Evolutionary conservation across 768 basidiomycete genomes (phyloP).

Genomic region (Leccinellum luteum): DNA sequence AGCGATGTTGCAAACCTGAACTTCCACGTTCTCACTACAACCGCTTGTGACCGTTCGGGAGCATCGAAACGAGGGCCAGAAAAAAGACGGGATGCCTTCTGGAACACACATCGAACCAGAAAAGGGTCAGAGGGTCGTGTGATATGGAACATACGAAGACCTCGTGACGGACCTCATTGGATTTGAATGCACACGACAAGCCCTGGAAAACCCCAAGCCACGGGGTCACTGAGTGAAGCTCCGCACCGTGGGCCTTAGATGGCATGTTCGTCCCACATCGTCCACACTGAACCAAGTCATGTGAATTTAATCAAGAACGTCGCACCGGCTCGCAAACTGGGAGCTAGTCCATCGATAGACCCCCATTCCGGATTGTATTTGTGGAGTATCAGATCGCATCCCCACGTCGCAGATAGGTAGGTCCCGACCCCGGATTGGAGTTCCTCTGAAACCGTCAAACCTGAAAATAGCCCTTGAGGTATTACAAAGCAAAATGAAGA

Average conservation of each 20-base stretch:
- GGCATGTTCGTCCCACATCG: constrained; percentile 11
- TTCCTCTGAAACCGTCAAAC: constrained; percentile 16
- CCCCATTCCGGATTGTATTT: constrained; percentile 4
- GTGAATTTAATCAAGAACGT: neutral
- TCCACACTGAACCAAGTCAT: constrained; percentile 8
- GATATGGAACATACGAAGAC: constrained; percentile 2
- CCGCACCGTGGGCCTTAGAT: constrained; percentile 1
- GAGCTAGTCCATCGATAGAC: constrained; percentile 6
- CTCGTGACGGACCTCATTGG: constrained; percentile 3
- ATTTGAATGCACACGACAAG: constrained; percentile 1
- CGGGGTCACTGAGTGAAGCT: constrained; percentile 1
- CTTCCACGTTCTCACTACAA: neutral
- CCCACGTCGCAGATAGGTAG: constrained; percentile 24
- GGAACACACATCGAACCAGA: neutral
- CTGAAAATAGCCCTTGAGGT: constrained; percentile 14
- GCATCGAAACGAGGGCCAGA: neutral
- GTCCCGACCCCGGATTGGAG: constrained; percentile 3
- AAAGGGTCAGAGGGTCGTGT: constrained; percentile 18
- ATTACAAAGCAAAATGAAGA: constrained; percentile 3
- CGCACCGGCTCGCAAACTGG: constrained; percentile 12
- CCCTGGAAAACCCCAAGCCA: constrained; percentile 2
- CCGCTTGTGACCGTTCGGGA: neutral
- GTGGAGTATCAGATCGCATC: constrained; percentile 12
- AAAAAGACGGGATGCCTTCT: neutral
- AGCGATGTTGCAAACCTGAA: neutral